Conservation (phyloP, 805 yeast species). For the Starmerella sp. region DNA sequence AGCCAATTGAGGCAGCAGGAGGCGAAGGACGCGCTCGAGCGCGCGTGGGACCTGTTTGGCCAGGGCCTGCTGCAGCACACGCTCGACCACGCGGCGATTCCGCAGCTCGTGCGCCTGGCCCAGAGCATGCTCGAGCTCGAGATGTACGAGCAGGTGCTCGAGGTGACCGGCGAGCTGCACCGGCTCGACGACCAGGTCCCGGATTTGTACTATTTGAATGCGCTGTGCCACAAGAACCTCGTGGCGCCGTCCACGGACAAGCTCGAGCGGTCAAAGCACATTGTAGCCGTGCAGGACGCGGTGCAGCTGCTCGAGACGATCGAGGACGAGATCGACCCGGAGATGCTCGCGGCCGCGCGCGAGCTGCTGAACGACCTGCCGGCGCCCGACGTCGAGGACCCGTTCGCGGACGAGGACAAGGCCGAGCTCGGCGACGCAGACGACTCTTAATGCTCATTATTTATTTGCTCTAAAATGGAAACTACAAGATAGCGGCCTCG, state of each 20-base stretch:
- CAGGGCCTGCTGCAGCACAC: conserved; percentile 27
- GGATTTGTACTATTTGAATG: conserved; percentile 75
- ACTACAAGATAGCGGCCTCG: neutral
- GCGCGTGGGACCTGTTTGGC: conserved; percentile 67
- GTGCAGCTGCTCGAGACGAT: conserved; percentile 34
- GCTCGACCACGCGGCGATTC: conserved; percentile 40
- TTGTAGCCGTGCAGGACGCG: conserved; percentile 33
- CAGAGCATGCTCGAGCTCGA: conserved; percentile 72
- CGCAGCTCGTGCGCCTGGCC: conserved; percentile 60
- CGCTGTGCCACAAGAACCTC: conserved; percentile 44
- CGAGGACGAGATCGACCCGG: conserved; percentile 20
- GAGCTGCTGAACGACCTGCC: conserved; percentile 47
- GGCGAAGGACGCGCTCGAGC: conserved; percentile 54
- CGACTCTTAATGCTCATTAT: neutral
- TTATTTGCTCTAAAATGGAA: neutral
- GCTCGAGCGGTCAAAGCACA: conserved; percentile 28
- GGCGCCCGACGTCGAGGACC: conserved; percentile 34
- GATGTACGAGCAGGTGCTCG: conserved; percentile 50
- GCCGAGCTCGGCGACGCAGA: neutral
- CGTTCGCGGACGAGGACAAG: conserved; percentile 15
- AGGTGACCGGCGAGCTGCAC: conserved; percentile 53
- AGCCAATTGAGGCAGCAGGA: conserved; percentile 70
- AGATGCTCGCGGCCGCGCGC: conserved; percentile 40
- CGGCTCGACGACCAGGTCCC: conserved; percentile 76
- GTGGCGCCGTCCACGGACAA: neutral